phyloP scores from a whole-genome alignment of 2,329 filamentous ascomycete species.

The Pseudocercospora eumusae region DNA sequence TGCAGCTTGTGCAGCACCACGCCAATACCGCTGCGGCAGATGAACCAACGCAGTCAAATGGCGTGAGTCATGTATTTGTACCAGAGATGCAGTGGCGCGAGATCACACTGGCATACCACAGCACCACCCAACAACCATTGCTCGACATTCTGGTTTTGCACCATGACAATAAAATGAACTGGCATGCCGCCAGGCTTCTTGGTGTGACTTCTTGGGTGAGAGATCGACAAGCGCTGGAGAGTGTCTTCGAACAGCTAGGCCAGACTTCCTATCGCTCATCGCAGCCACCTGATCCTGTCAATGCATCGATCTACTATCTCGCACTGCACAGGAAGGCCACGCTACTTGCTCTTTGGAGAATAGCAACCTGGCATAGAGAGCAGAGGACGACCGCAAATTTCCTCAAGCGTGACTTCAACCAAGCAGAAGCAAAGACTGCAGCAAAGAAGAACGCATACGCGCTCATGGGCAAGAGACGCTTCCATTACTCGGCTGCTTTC shows the following conservation, averaged over 20 bases:
- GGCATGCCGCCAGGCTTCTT: slow-evolving; percentile 81
- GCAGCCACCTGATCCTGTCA: slow-evolving; percentile 83
- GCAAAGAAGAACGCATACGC: slow-evolving; percentile 97
- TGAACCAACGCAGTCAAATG: slow-evolving; percentile 34
- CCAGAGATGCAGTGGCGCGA: slow-evolving; percentile 65
- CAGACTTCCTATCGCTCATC: slow-evolving; percentile 89
- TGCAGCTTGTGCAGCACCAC: slow-evolving; percentile 28
- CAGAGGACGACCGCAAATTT: slow-evolving; percentile 77
- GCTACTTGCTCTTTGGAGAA: slow-evolving; percentile 88
- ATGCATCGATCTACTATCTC: slow-evolving; percentile 89
- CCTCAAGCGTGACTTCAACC: slow-evolving; percentile 85
- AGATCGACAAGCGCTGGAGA: slow-evolving; percentile 72
- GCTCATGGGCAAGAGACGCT: slow-evolving; percentile 83
- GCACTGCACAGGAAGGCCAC: slow-evolving; percentile 86
- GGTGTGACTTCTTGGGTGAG: slow-evolving; percentile 95
- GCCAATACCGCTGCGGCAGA: slow-evolving; percentile 8
- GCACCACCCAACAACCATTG: slow-evolving; percentile 80
- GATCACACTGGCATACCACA: slow-evolving; percentile 74
- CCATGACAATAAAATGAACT: slow-evolving; percentile 76
- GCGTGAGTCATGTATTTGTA: slow-evolving; percentile 18
- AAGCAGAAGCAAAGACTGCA: slow-evolving; percentile 81
- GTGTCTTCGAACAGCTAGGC: slow-evolving; percentile 86
- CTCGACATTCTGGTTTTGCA: slow-evolving; percentile 69
- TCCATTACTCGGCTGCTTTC: slow-evolving; percentile 94
- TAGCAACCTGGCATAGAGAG: slow-evolving; percentile 86